phyloP scores from a whole-genome alignment of 768 basidiomycete species.

The Hysterangium stoloniferum region DNA sequence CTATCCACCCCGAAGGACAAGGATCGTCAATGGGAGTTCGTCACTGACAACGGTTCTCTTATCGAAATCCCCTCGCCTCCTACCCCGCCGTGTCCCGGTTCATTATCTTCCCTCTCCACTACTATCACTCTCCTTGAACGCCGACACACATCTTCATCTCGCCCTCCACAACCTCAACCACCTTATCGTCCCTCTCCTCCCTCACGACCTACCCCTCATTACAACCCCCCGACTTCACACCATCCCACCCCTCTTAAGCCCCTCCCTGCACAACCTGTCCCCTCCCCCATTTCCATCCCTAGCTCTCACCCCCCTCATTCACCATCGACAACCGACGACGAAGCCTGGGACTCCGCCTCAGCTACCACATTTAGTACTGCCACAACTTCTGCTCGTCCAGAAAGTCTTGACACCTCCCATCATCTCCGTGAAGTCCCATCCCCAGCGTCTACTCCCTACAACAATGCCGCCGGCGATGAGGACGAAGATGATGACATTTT shows the following conservation, averaged over 20 bases:
- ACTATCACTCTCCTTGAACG: not conserved
- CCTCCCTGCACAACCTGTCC: constrained; percentile 14
- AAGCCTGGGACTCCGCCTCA: constrained; percentile 44
- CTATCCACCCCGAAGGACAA: too few species aligned
- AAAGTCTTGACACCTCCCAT: constrained; percentile 27
- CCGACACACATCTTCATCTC: not conserved
- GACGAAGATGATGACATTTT: constrained; percentile 35
- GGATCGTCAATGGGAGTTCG: not conserved
- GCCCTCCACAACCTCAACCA: constrained; percentile 4
- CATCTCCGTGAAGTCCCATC: constrained; percentile 17
- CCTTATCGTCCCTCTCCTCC: not conserved
- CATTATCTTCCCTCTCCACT: not conserved
- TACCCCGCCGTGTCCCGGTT: not conserved
- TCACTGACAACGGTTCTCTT: not conserved
- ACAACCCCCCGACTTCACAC: constrained; percentile 14
- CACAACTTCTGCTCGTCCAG: constrained; percentile 51
- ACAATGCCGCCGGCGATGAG: constrained; percentile 1
- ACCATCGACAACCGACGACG: constrained; percentile 62
- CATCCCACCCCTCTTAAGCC: constrained; percentile 18
- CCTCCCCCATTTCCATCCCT: constrained; percentile 22
- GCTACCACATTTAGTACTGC: constrained; percentile 65
- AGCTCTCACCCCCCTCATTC: constrained; percentile 36
- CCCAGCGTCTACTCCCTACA: constrained; percentile 5
- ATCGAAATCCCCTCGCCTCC: constrained; percentile 9
- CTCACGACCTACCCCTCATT: not conserved